Conservation (phyloP, 345 rosid genomes). For the Brassica nigra region DNA sequence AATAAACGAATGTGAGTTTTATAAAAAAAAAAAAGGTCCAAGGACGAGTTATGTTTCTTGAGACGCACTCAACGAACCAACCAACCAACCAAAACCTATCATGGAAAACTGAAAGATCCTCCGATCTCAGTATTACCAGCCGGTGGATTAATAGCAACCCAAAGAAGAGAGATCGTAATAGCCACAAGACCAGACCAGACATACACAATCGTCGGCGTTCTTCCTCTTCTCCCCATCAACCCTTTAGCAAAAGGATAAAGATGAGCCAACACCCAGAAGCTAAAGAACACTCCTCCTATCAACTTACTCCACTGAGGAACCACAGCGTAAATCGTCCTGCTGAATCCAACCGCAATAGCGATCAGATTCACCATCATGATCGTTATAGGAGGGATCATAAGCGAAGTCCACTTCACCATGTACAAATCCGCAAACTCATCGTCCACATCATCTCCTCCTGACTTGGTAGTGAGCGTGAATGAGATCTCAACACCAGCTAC, state of each 20-base stretch:
- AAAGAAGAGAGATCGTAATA: constrained; percentile 90
- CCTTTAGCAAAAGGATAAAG: constrained; percentile 98
- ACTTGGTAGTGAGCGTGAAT: constrained; percentile 85
- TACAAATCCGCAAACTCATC: constrained; percentile 96
- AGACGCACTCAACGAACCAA: constrained; percentile 25
- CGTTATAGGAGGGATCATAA: constrained; percentile 89
- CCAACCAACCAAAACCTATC: constrained; percentile 39
- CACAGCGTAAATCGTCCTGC: constrained; percentile 85
- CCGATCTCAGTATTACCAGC: constrained; percentile 71
- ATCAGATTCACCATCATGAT: constrained; percentile 93
- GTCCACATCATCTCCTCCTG: constrained; percentile 83
- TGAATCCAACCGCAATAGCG: constrained; percentile 89
- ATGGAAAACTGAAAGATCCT: constrained; percentile 92
- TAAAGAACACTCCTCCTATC: constrained; percentile 94
- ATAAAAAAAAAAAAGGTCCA: background rate
- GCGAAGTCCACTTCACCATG: constrained; percentile 76
- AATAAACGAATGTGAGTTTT: constrained; percentile 27
- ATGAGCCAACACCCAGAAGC: constrained; percentile 99
- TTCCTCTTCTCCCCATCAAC: constrained; percentile 95
- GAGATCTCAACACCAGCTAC: constrained; percentile 92
- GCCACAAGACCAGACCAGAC: constrained; percentile 98
- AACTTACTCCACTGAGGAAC: constrained; percentile 87
- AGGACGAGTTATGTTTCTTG: background rate
- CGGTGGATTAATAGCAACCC: constrained; percentile 97
- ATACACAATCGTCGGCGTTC: constrained; percentile 92